Conservation (phyloP, 805 yeast species). For the Metschnikowia amazonensis region DNA sequence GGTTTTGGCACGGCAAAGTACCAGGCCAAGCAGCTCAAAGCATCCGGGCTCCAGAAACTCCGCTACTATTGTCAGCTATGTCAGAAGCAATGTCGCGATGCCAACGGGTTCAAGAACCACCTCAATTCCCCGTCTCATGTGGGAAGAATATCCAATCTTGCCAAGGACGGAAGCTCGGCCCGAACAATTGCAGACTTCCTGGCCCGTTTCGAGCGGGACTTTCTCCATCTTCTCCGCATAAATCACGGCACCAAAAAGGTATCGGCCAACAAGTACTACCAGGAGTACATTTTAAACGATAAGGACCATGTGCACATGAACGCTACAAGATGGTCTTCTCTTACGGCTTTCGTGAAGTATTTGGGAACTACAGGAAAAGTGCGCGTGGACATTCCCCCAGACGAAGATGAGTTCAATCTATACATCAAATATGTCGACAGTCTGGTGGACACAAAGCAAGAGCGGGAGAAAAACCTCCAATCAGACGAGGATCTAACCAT, state of each 20-base stretch:
- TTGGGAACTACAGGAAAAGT: conserved; percentile 57
- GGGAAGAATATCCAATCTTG: conserved; percentile 42
- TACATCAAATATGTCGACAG: conserved; percentile 30
- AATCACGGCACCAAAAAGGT: conserved; percentile 80
- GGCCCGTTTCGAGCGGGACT: conserved; percentile 55
- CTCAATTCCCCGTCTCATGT: conserved; percentile 76
- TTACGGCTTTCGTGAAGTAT: conserved; percentile 63
- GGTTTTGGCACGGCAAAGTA: conserved; percentile 53
- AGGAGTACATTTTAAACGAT: conserved; percentile 74
- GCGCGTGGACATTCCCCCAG: conserved; percentile 35
- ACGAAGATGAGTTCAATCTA: conserved; percentile 36
- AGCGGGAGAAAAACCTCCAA: conserved; percentile 6
- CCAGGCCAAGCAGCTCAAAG: conserved; percentile 71
- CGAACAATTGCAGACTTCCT: conserved; percentile 58
- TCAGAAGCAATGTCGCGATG: conserved; percentile 90
- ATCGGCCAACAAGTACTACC: conserved; percentile 82
- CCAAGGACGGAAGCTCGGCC: conserved; percentile 40
- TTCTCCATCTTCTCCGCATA: conserved; percentile 55
- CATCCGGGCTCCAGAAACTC: conserved; percentile 80
- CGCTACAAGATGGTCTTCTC: conserved; percentile 73
- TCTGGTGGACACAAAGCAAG: background rate
- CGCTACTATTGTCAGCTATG: conserved; percentile 90
- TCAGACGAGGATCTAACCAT: conserved; percentile 17
- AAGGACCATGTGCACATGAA: conserved; percentile 86
- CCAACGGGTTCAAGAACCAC: conserved; percentile 92